These are phyloP conservation scores for Teunomyces funiuensis DNA, from an alignment of 805 yeast genomes.

Conservation along the genomic window DNA sequence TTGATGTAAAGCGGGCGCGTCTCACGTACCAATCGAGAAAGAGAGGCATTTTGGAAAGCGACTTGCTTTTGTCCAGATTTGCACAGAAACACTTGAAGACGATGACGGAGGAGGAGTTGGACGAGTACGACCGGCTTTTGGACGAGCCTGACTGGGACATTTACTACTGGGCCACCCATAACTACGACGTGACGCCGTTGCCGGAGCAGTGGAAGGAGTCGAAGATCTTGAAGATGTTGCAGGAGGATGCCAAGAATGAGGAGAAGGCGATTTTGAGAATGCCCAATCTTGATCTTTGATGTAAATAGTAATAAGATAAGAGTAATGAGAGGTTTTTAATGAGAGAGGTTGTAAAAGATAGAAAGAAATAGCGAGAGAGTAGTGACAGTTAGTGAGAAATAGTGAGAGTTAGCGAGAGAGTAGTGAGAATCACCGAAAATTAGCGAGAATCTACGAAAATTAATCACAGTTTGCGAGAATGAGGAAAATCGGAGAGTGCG, in stretches of 20 bases:
- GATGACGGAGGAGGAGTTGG: conserved; percentile 64
- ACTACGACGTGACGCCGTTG: conserved; percentile 76
- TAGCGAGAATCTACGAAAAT: background rate
- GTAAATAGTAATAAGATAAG: background rate
- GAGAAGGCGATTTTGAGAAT: conserved; percentile 76
- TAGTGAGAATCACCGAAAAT: background rate
- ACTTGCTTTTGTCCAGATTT: conserved; percentile 78
- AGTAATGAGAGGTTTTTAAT: background rate
- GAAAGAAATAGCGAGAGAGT: background rate
- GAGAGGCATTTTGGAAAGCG: conserved; percentile 94
- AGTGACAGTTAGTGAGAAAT: background rate
- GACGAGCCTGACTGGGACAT: conserved; percentile 99
- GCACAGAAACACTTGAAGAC: conserved; percentile 69
- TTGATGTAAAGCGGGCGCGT: conserved; percentile 80
- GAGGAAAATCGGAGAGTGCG: no score
- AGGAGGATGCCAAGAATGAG: conserved; percentile 71
- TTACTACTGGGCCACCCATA: conserved; percentile 94
- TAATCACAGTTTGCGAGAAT: background rate
- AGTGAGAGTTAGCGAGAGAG: background rate
- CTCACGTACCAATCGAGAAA: conserved; percentile 88
- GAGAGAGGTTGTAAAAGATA: conserved; percentile 22
- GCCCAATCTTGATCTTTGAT: conserved; percentile 48
- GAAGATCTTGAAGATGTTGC: conserved; percentile 60
- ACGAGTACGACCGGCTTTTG: conserved; percentile 80
- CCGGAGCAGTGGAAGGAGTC: conserved; percentile 84